Evolutionary conservation across 2,329 filamentous ascomycete species (phyloP).

Genomic region (Colletotrichum sp.): DNA sequence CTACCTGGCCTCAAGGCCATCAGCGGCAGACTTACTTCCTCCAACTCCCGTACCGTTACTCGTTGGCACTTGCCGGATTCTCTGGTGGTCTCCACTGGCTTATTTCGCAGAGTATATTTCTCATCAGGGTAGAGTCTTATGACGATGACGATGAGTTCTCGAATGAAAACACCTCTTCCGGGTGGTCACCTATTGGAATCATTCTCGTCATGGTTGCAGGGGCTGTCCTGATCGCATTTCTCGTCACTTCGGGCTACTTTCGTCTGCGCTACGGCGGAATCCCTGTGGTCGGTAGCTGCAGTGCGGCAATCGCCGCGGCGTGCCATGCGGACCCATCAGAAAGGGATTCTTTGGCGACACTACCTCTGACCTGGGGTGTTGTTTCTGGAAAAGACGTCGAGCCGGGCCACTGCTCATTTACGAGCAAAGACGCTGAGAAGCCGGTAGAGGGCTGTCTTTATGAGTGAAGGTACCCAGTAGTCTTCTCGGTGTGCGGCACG

Average conservation of each 20-base stretch:
- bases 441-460: too few species aligned
- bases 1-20: neutral
- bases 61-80: neutral
- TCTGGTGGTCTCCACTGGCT: neutral
- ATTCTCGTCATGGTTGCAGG: fast-evolving
- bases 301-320: neutral
- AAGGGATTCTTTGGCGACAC: fast-evolving
- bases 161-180: fast-evolving
- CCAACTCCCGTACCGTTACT: neutral
- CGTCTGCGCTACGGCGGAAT: neutral
- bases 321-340: neutral
- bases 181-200: fast-evolving
- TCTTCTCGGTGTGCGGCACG: too few species aligned
- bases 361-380: neutral
- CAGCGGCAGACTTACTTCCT: neutral
- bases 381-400: fast-evolving
- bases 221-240: fast-evolving
- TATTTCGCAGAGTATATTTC: neutral
- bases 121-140: neutral
- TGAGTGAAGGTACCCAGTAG: too few species aligned
- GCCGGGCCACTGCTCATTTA: fast-evolving
- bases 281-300: neutral
- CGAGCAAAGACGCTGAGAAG: neutral
- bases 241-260: fast-evolving
- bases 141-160: fast-evolving